These are phyloP conservation scores for Pythium periplocum DNA, from an alignment of 352 stramenopile species.

Conservation along the genomic window DNA sequence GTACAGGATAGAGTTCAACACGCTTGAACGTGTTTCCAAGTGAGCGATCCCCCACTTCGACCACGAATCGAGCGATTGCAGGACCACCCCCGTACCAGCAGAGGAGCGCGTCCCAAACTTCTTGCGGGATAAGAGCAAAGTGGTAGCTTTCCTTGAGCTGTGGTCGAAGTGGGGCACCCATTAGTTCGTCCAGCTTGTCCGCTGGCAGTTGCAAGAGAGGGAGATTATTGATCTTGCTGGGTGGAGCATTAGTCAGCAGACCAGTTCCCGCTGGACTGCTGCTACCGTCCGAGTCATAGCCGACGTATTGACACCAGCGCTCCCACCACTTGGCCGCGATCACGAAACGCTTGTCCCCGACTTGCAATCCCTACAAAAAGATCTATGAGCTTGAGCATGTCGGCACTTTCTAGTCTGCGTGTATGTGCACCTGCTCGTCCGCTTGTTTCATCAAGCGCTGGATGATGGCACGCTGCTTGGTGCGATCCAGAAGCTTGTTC, in stretches of 20 bases:
- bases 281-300: conserved; percentile 36
- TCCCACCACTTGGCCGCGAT: conserved; percentile 82
- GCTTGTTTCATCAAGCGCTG: conserved; percentile 55
- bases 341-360: conserved; percentile 76
- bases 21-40: conserved; percentile 57
- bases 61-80: conserved; percentile 68
- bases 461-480: conserved; percentile 51
- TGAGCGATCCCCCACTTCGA: conserved; percentile 48
- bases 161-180: conserved; percentile 52
- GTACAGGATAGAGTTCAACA: conserved; percentile 76
- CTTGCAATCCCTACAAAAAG: conserved; percentile 30
- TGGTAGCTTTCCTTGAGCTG: conserved; percentile 74
- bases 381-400: background rate
- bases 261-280: background rate
- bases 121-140: conserved; percentile 62
- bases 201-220: conserved; percentile 47
- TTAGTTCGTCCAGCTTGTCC: conserved; percentile 55
- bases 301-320: conserved; percentile 67
- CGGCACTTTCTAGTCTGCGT: background rate
- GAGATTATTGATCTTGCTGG: conserved; percentile 60
- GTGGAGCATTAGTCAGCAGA: conserved; percentile 14
- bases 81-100: conserved; percentile 68
- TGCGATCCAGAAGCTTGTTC: conserved; percentile 21
- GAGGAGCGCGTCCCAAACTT: conserved; percentile 71
- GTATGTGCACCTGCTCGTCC: conserved; percentile 12